Evolutionary conservation across 1,284 basidiomycete species (phyloP), one percentile per base, ranked within the genome.

Genomic region (Papiliotrema fonsecae): DNA sequence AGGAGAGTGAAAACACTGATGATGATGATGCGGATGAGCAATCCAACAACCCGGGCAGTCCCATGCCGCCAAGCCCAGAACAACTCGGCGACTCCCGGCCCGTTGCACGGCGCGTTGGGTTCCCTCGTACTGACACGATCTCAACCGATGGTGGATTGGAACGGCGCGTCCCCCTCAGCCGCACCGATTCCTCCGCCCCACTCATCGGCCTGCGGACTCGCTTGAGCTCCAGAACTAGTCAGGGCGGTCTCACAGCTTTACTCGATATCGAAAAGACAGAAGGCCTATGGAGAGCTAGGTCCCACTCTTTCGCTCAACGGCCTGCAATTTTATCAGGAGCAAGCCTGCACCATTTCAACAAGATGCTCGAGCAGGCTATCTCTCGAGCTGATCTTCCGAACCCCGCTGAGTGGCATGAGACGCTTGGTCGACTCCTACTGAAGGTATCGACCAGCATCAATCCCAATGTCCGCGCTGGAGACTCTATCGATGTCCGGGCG

Each of bases 401-500:
- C 52, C 72, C 87, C 24, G 78, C 77, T 43, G 84, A 89, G 58
- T 97, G 92, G 92, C 88, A 92, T 65, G 82, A 85, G 47, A 85
- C 83, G 0, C 76, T 97, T 14, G 78, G 88, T 43, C 83, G 79
- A 56, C 77, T 97, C 19, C 62, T 69, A 30, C 65, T 67, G 31
- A 65, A 64, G 58, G 67, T 73, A 4, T 71, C 69, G 7, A 65
- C 62, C 37, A 70, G 69, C 42, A 59, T 75, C 6, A 61, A 65
- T 9, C 72, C 76, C 0, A 70, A 76, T 37, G 69, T 77, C 2
- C 70, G 72, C 11, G 71, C 69, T 2, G 87, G 89, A 46, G 92
- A 96, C 62, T 73, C 72, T 27, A 93, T 96, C 80, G 94, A 98
- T 70, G 86, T 97, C 19, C 81, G 94, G 41, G 81, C 87, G 25